phyloP scores from a whole-genome alignment of 345 rosid species.

The Carallia brachiata region DNA sequence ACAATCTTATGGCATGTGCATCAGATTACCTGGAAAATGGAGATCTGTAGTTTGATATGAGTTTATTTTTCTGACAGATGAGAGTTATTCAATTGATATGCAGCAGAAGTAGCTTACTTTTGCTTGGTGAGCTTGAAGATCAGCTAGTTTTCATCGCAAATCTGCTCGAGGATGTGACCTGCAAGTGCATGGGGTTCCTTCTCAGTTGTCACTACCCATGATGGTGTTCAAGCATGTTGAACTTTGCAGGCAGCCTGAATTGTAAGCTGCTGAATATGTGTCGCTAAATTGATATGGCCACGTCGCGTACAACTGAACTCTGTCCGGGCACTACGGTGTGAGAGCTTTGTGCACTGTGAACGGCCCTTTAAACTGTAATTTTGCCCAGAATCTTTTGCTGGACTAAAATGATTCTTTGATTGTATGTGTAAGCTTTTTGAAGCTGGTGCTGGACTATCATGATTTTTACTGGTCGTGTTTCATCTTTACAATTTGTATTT shows the following conservation, averaged over 20 bases:
- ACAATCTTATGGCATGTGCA: not conserved
- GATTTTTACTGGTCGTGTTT: no score
- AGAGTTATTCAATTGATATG: not conserved
- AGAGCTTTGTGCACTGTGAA: no score
- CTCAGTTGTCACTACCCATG: not conserved
- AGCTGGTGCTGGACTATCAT: no score
- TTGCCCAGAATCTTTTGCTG: no score
- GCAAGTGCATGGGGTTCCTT: not conserved
- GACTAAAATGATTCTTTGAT: no score
- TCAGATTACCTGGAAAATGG: not conserved
- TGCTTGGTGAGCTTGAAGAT: not conserved
- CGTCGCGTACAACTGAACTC: no score
- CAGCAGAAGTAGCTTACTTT: not conserved
- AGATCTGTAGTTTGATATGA: not conserved
- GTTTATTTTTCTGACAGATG: constrained; percentile 6
- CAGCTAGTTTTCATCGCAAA: not conserved
- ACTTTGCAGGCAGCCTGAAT: not conserved
- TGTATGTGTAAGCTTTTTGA: no score
- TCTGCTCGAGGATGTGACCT: not conserved
- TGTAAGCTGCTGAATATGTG: not conserved
- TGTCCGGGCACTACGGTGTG: no score
- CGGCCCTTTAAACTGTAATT: no score
- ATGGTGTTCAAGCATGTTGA: not conserved
- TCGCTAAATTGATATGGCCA: not conserved
- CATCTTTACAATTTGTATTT: no score